Evolutionary conservation across 108 stramenopile species (phyloP), one percentile per base, ranked within the genome.

Genomic region (Nitzschia sp.): DNA sequence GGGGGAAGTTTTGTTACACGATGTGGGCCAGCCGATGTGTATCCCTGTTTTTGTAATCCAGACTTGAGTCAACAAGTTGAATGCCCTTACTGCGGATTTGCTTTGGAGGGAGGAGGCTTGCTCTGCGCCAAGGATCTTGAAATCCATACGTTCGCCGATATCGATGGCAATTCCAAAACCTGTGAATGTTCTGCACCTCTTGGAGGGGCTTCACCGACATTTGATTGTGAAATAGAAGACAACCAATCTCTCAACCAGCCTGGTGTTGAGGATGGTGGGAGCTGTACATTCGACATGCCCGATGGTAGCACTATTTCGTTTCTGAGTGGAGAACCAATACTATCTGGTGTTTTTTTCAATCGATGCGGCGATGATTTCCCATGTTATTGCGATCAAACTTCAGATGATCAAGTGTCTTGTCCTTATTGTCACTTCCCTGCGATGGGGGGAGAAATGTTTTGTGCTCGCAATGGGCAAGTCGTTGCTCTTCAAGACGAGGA

Each of bases 51-150:
- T 55, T 67, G 66, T 53, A 56, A 67, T 55, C 66, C 66, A 22
- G 53, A 67, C 23, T 16, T 67, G 5, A 47, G n/a, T 8, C 23
- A 55, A 38, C 66, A 55, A 67, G 66, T 41, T 3, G 53, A 55
- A 32, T 67, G 66, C 33, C 66, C 66, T 35, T 67, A 67, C 31
- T 67, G 66, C 29, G 66, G 66, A 19, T 67, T 67, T 67, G 53
- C 66, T 21, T 32, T 33, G 33, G 48, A 56, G 3, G 29, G 30
- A 0, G 53, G 36, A 2, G 38, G 32, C 35, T 22, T 67, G 6
- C 23, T 55, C 22, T 67, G 66, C 25, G 66, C 44, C 4, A 54
- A 44, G 19, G 36, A 67, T 44, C 53, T 32, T 1, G 66, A 67
- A 28, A 25, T 52, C 8, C 17, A 44, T 11, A 35, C 16, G 21